Base-by-base conservation (phyloP, 129 eudicot species). In the Erigeron canadensis region DNA sequence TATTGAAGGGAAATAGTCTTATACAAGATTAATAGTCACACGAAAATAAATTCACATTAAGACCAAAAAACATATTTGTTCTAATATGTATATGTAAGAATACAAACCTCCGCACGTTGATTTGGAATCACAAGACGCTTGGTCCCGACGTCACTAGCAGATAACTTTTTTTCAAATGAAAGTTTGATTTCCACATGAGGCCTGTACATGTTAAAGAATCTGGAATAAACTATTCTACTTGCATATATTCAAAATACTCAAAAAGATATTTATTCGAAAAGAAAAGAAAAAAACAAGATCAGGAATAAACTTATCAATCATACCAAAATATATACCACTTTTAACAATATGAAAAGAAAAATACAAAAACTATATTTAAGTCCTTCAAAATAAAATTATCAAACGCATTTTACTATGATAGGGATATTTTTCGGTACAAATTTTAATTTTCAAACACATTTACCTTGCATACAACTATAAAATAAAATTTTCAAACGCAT, bases 121-220 rank as follows among this genome's bases (percentile, higher is more conserved):
- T 94, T 94, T 6, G 96, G 98, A 23, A 94, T 75, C 17, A 89
- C 92, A 15, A 94, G 39, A 22, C 98, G 93, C 53, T 90, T 92
- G 16, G 78, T 80, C 82, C 93, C 87, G 15, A 87, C 83, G 70
- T 94, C 98, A 40, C 93, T 89, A 46, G 88, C 86, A 54, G 86
- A 87, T 44, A 94, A 75, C 41, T 78, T 73, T 79, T 94, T 94
- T 73, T 94, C 95, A 53, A 94, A 94, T 61, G 89, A 68, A n/a
- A 88, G 89, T 47, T 78, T 81, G 17, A 89, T 68, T 50, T 74
- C 71, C 21, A 65, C 79, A 12, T 86, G 82, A 66, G 84, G 71
- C 67, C 96, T 89, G 47, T 41, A n/a, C n/a, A n/a, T n/a, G n/a
- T n/a, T 11, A 61, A 40, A 55, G 13, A 75, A 86, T 84, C 64